phyloP scores from a whole-genome alignment of 2,329 filamentous ascomycete species.

The Cryphonectria naterciae region DNA sequence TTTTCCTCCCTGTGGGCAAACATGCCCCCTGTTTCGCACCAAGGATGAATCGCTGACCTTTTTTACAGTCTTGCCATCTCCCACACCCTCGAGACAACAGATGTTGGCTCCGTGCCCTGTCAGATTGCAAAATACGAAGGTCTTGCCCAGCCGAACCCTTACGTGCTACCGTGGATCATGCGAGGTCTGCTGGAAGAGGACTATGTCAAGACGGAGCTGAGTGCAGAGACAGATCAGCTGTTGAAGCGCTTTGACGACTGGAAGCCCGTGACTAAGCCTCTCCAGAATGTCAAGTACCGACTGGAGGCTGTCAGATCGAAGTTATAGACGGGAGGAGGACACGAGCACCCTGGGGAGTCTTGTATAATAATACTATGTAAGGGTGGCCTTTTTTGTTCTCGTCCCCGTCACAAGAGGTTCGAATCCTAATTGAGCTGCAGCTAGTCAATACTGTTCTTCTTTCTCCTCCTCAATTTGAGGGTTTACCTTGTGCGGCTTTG shows the following conservation, averaged over 20 bases:
- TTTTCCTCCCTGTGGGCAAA: not conserved
- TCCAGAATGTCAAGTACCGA: constrained; percentile 95
- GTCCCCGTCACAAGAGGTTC: not conserved
- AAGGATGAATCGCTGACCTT: not conserved
- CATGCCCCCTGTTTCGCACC: no score
- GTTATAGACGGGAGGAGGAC: constrained; percentile 48
- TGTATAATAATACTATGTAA: not conserved
- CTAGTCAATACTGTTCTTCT: not conserved
- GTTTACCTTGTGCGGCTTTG: not conserved
- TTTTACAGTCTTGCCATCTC: constrained; percentile 63
- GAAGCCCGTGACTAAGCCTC: constrained; percentile 85
- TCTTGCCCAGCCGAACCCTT: constrained; percentile 72
- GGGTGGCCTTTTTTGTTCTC: not conserved
- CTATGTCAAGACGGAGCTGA: constrained; percentile 80
- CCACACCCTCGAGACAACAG: constrained; percentile 74
- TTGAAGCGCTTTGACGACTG: constrained; percentile 91
- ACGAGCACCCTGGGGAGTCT: not conserved
- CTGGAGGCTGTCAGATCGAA: constrained; percentile 90
- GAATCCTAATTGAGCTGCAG: not conserved
- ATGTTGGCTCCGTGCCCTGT: constrained; percentile 52
- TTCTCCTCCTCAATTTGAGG: not conserved
- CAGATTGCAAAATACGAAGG: constrained; percentile 56
- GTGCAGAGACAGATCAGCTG: constrained; percentile 75
- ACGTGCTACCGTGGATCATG: constrained; percentile 94
- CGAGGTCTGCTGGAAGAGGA: constrained; percentile 90